Conservation (phyloP, 2,329 filamentous ascomycete genomes). For the Colletotrichum tropicicola region DNA sequence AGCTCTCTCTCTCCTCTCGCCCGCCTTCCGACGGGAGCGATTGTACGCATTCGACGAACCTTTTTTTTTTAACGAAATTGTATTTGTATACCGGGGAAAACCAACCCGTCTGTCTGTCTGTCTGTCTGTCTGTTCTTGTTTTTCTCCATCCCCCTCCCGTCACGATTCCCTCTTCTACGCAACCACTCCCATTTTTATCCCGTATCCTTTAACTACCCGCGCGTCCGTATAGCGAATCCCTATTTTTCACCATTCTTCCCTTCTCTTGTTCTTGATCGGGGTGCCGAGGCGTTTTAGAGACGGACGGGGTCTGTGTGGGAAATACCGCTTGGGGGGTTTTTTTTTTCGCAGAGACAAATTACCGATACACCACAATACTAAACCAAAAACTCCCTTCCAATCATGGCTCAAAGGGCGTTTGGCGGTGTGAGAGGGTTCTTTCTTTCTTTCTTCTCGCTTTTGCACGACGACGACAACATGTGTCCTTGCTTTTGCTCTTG, state of each 20-base stretch:
- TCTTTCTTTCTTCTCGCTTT: too few relatives aligned
- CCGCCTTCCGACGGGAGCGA: background rate
- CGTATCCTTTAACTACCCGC: conserved; percentile 17
- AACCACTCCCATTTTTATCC: background rate
- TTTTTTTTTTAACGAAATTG: conserved; percentile 13
- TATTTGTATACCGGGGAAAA: conserved; percentile 16
- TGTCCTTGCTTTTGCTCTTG: background rate
- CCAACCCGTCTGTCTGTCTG: background rate
- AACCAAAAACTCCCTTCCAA: too few relatives aligned
- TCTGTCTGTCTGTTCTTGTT: too few relatives aligned
- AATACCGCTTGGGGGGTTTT: background rate
- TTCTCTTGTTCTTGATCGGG: background rate
- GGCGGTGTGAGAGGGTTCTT: too few relatives aligned
- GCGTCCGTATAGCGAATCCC: conserved; percentile 8
- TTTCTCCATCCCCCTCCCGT: background rate
- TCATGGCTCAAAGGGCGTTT: too few relatives aligned
- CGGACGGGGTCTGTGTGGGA: background rate
- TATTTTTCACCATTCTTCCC: background rate
- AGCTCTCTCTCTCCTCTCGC: background rate
- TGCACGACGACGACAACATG: background rate
- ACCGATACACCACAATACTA: too few relatives aligned
- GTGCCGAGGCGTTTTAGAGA: conserved; percentile 16
- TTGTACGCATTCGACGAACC: conserved; percentile 3
- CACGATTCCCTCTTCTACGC: background rate
- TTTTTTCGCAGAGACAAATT: background rate